These are phyloP conservation scores for Aphanomyces euteiches DNA, from an alignment of 352 stramenopile species.

Conservation along the genomic window DNA sequence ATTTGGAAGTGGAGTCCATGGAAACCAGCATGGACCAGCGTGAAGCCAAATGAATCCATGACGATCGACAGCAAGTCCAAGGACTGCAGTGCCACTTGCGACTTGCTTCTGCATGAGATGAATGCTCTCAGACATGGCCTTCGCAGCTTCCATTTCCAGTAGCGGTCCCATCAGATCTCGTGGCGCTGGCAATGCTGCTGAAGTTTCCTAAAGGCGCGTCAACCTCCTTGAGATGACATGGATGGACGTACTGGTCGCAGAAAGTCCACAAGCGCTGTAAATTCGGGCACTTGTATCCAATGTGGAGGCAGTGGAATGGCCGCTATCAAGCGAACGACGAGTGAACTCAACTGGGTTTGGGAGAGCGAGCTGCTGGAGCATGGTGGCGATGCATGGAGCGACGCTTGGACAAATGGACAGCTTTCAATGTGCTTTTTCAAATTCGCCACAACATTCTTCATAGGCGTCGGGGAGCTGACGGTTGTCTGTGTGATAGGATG, in stretches of 20 bases:
- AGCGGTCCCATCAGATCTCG: background rate
- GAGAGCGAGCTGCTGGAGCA: background rate
- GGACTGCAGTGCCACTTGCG: background rate
- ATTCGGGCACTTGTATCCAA: background rate
- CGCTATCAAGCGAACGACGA: background rate
- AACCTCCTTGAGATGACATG: background rate
- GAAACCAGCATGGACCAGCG: background rate
- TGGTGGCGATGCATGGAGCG: background rate
- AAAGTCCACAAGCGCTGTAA: background rate
- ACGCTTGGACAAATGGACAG: constrained; percentile 1
- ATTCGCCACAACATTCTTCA: background rate
- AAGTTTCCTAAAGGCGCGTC: background rate
- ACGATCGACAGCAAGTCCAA: background rate
- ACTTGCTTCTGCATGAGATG: background rate
- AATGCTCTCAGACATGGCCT: background rate
- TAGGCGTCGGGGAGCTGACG: background rate
- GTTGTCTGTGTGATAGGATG: background rate
- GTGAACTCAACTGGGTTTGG: background rate
- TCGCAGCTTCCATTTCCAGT: background rate
- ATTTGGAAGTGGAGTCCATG: background rate
- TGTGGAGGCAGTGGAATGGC: background rate
- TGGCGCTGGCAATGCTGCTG: background rate
- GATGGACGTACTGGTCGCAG: background rate
- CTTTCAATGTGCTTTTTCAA: background rate
- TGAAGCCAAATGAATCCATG: background rate